Conservation (phyloP, 2,329 filamentous ascomycete species). For the Fusarium paranaense region DNA sequence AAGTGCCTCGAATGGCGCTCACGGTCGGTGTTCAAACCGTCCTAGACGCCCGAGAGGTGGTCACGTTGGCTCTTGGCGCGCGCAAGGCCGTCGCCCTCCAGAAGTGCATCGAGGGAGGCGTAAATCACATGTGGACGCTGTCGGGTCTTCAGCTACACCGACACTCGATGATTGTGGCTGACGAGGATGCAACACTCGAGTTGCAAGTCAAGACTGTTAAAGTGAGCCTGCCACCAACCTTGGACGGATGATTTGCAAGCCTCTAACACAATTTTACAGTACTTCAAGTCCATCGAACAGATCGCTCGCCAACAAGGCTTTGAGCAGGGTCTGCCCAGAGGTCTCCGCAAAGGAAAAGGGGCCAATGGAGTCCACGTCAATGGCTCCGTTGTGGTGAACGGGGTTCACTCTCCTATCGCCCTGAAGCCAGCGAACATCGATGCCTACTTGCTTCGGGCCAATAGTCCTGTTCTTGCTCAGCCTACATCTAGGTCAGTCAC, state of each 20-base stretch:
- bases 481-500: background rate
- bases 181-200: background rate
- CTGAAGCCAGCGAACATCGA: background rate
- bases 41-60: background rate
- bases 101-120: background rate
- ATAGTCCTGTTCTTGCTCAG: background rate
- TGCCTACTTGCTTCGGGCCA: slow-evolving; percentile 1
- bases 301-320: background rate
- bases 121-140: background rate
- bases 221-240: background rate
- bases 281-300: background rate
- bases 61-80: background rate
- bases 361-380: background rate
- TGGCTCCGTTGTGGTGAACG: background rate
- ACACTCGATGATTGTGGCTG: background rate
- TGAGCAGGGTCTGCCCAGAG: background rate
- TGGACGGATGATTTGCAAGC: background rate
- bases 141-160: background rate
- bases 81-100: background rate
- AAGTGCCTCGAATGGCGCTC: slow-evolving; percentile 36
- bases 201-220: background rate
- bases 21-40: slow-evolving; percentile 3
- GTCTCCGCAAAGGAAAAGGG: background rate
- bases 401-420: background rate
- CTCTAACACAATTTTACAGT: background rate